phyloP scores from a whole-genome alignment of 176 grass and related monocot species.

The Phyllostachys edulis region DNA sequence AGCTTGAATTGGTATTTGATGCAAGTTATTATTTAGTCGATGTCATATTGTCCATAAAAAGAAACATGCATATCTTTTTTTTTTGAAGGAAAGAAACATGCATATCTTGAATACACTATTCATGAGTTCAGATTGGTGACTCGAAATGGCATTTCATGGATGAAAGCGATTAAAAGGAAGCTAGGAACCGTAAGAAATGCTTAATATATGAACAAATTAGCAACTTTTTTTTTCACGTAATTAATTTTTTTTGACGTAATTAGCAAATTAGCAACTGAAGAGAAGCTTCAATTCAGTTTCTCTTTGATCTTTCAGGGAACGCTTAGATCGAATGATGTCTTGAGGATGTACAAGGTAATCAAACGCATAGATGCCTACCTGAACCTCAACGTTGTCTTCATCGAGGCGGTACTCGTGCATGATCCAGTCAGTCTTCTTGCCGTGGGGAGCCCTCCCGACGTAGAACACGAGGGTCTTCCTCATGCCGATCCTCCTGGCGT shows the following conservation, averaged over 20 bases:
- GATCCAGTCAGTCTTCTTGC: slow-evolving; percentile 95
- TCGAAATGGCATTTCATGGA: not conserved
- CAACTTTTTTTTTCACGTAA: too few relatives aligned
- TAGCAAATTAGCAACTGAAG: not conserved
- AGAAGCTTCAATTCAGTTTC: not conserved
- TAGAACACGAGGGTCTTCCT: slow-evolving; percentile 99
- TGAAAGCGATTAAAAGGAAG: not conserved
- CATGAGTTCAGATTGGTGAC: not conserved
- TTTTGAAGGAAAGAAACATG: not conserved
- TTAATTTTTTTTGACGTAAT: too few relatives aligned
- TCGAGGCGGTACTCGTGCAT: slow-evolving; percentile 88
- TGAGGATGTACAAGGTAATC: not conserved
- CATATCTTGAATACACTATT: not conserved
- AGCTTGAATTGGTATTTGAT: not conserved
- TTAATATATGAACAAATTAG: not conserved
- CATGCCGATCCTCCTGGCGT: slow-evolving; percentile 68
- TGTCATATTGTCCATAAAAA: not conserved
- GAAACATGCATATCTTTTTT: too few relatives aligned
- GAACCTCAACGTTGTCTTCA: slow-evolving; percentile 54
- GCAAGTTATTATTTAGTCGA: not conserved
- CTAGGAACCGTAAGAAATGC: not conserved
- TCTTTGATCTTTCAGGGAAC: not conserved
- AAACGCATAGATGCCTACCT: slow-evolving; percentile 35
- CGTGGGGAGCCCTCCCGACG: slow-evolving; percentile 85
- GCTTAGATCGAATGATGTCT: not conserved